These are phyloP conservation scores for Aquilaria sinensis DNA, from an alignment of 345 rosid genomes.

Conservation along the genomic window DNA sequence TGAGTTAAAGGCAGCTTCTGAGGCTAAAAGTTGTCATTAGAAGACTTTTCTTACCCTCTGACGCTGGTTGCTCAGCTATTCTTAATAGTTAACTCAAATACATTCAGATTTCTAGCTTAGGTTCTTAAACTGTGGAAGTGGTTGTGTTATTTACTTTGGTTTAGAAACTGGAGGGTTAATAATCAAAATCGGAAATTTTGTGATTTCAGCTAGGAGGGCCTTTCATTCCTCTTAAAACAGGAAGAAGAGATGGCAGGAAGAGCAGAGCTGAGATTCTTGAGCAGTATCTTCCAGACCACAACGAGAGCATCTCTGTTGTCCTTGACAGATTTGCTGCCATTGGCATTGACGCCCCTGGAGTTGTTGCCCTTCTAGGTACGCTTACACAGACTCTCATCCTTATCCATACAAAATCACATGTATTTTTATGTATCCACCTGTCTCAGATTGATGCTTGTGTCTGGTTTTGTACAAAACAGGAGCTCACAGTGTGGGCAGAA, in stretches of 20 bases:
- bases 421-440: neutral
- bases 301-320: conserved; percentile 79
- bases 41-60: too few relatives aligned
- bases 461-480: conserved; percentile 29
- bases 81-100: too few relatives aligned
- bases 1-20: too few relatives aligned
- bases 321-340: conserved; percentile 75
- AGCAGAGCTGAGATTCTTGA: conserved; percentile 83
- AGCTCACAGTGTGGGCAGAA: conserved; percentile 92
- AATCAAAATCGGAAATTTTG: neutral
- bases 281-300: conserved; percentile 84
- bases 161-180: too few relatives aligned
- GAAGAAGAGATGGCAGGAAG: conserved; percentile 86
- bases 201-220: conserved; percentile 85
- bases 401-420: neutral
- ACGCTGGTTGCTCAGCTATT: too few relatives aligned
- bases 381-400: neutral
- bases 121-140: too few relatives aligned
- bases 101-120: too few relatives aligned
- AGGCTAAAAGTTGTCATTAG: too few relatives aligned
- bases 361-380: conserved; percentile 65
- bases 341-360: conserved; percentile 77
- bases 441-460: neutral
- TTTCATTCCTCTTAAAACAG: conserved; percentile 75
- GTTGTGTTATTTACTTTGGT: too few relatives aligned